A percentile compares a stretch with the other conserved stretches of the same genome.
phyloP scores from a whole-genome alignment of 83 land plant species.

The Thuja plicata region DNA sequence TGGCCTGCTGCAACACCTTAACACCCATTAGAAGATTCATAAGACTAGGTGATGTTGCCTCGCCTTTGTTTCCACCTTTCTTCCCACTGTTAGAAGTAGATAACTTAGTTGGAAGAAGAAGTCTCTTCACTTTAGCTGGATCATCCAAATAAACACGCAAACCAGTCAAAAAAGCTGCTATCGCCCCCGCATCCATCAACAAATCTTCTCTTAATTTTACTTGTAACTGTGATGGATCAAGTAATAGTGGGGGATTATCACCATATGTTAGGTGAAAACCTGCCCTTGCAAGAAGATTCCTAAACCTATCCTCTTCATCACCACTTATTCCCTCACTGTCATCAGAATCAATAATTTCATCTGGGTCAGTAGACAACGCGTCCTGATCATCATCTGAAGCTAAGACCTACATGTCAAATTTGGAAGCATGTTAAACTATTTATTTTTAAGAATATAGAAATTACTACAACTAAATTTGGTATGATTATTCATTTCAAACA shows the following conservation, averaged over 20 bases:
- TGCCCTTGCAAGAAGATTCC: constrained; percentile 87
- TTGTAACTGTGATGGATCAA: constrained; percentile 80
- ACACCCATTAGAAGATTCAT: constrained; percentile 99
- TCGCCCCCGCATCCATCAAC: constrained; percentile 94
- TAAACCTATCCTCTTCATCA: constrained; percentile 95
- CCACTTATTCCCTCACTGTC: constrained; percentile 94
- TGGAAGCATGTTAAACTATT: not conserved
- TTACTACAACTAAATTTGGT: no score
- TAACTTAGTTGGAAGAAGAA: constrained; percentile 91
- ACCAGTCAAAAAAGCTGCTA: constrained; percentile 91
- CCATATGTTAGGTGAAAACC: constrained; percentile 95
- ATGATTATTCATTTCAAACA: not conserved
- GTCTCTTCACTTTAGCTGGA: constrained; percentile 90
- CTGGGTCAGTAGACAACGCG: constrained; percentile 92
- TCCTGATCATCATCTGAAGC: constrained; percentile 98
- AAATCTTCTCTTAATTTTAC: constrained; percentile 92
- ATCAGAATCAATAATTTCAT: constrained; percentile 93
- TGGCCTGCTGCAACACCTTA: constrained; percentile 95
- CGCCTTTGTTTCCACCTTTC: constrained; percentile 49
- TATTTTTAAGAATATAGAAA: not conserved
- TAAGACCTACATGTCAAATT: constrained; percentile 61
- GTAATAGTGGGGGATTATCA: constrained; percentile 63
- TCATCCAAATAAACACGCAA: constrained; percentile 96
- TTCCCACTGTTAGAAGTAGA: constrained; percentile 58
- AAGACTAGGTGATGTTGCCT: constrained; percentile 84